Percentiles rank a stretch among this genome's conserved stretches.
Evolutionary conservation across 176 grass and related monocot species (phyloP).

Genomic region (Triticum dicoccoides): DNA sequence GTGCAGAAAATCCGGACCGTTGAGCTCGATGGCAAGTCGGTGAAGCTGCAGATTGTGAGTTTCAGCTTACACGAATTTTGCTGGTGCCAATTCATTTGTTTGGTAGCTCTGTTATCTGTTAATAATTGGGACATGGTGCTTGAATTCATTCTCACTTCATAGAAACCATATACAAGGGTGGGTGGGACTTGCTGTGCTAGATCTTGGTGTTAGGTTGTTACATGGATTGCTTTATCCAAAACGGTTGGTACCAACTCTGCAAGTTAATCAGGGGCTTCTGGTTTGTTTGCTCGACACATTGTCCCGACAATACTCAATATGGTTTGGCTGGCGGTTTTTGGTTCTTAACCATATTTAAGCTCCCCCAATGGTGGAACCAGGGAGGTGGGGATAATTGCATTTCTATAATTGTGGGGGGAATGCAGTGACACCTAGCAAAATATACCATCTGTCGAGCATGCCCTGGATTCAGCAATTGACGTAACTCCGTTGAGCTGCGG

Average conservation of each 20-base stretch:
- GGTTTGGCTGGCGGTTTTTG: neutral
- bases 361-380: neutral
- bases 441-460: neutral
- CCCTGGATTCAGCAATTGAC: neutral
- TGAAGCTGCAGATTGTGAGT: conserved; percentile 94
- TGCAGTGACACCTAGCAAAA: neutral
- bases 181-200: neutral
- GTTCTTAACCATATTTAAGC: neutral
- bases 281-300: neutral
- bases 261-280: neutral
- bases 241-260: neutral
- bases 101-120: too few relatives aligned
- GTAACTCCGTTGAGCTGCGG: neutral
- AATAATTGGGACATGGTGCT: neutral
- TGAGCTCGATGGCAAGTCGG: conserved; percentile 75
- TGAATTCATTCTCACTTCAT: neutral
- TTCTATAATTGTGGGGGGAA: too few relatives aligned
- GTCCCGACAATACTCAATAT: neutral
- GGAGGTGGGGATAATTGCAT: neutral
- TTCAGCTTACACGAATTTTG: neutral
- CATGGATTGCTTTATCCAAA: neutral
- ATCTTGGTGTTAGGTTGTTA: neutral
- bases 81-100: neutral
- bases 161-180: neutral
- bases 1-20: conserved; percentile 84